These are phyloP conservation scores for Nothopassalora personata DNA, from an alignment of 2,329 filamentous ascomycete genomes.

Conservation along the genomic window DNA sequence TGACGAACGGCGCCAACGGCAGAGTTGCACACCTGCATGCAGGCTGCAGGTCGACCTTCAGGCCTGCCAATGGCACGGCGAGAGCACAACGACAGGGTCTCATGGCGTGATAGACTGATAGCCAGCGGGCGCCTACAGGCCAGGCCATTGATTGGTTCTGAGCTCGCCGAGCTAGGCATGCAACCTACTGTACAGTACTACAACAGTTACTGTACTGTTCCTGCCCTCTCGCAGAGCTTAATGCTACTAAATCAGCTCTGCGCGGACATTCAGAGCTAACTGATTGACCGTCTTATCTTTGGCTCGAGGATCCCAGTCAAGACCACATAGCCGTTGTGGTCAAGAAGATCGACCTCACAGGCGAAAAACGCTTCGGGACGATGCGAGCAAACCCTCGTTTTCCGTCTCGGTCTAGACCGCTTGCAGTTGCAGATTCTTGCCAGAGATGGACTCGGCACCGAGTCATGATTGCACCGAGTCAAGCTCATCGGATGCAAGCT, in stretches of 20 bases:
- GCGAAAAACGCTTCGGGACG: constrained; percentile 19
- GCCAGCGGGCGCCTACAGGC: constrained; percentile 16
- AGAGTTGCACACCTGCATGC: constrained; percentile 10
- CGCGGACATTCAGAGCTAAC: constrained; percentile 7
- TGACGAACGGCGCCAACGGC: constrained; percentile 25
- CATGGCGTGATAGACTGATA: too few species aligned
- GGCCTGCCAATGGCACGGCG: constrained; percentile 12
- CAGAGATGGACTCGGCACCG: constrained; percentile 1
- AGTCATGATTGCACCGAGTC: too few species aligned
- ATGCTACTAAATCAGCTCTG: constrained; percentile 7
- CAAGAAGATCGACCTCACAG: constrained; percentile 11
- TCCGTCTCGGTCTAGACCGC: neutral
- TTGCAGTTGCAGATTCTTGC: neutral
- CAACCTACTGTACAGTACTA: too few species aligned
- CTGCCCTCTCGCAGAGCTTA: constrained; percentile 4
- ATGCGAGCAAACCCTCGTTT: constrained; percentile 10
- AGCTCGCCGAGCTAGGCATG: constrained; percentile 4
- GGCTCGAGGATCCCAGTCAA: neutral
- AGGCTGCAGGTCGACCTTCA: constrained; percentile 10
- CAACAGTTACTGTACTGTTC: too few species aligned
- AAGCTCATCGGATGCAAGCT: constrained; percentile 17
- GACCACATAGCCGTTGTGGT: neutral
- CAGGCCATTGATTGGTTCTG: constrained; percentile 18
- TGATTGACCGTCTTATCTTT: constrained; percentile 18
- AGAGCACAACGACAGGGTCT: constrained; percentile 6